A percentile compares a stretch with the other conserved stretches of the same genome.
phyloP scores from a whole-genome alignment of 805 yeast species.

The Zygosaccharomyces bisporus region DNA sequence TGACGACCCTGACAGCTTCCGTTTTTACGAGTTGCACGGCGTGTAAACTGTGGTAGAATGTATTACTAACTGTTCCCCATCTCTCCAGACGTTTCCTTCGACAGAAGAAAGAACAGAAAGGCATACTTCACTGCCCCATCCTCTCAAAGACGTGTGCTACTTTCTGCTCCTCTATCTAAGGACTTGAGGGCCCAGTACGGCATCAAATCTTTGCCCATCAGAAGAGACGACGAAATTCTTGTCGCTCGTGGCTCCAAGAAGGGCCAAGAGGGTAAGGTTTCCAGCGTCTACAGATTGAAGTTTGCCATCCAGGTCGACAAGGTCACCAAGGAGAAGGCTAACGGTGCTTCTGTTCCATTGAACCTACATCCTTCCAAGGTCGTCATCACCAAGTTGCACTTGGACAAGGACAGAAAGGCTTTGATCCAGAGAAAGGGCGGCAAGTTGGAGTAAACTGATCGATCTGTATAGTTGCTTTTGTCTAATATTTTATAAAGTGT shows the following conservation, averaged over 20 bases:
- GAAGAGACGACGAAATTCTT: slow-evolving; percentile 93
- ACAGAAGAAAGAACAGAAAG: slow-evolving; percentile 99
- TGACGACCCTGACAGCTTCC: background rate
- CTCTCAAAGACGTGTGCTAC: slow-evolving; percentile 85
- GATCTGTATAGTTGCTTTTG: slow-evolving; percentile 18
- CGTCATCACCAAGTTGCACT: slow-evolving; percentile 96
- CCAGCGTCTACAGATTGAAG: slow-evolving; percentile 98
- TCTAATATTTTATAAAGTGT: slow-evolving; percentile 1
- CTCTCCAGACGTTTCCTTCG: slow-evolving; percentile 87
- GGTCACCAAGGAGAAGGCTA: slow-evolving; percentile 95
- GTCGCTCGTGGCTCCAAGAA: slow-evolving; percentile 99
- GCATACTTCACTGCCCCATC: slow-evolving; percentile 99
- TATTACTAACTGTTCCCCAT: slow-evolving; percentile 25
- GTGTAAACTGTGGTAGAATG: background rate
- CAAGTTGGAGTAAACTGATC: slow-evolving; percentile 68
- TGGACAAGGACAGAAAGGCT: slow-evolving; percentile 98
- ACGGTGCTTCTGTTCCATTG: slow-evolving; percentile 96
- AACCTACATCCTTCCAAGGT: slow-evolving; percentile 98
- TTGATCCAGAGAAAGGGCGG: slow-evolving; percentile 98
- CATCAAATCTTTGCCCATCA: slow-evolving; percentile 92
- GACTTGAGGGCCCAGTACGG: slow-evolving; percentile 98
- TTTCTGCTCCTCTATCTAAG: slow-evolving; percentile 98
- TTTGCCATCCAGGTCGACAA: slow-evolving; percentile 95
- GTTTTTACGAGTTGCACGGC: background rate
- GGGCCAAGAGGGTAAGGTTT: slow-evolving; percentile 98